phyloP scores from a whole-genome alignment of 208 protist species.

The Phytomonas sp. region DNA sequence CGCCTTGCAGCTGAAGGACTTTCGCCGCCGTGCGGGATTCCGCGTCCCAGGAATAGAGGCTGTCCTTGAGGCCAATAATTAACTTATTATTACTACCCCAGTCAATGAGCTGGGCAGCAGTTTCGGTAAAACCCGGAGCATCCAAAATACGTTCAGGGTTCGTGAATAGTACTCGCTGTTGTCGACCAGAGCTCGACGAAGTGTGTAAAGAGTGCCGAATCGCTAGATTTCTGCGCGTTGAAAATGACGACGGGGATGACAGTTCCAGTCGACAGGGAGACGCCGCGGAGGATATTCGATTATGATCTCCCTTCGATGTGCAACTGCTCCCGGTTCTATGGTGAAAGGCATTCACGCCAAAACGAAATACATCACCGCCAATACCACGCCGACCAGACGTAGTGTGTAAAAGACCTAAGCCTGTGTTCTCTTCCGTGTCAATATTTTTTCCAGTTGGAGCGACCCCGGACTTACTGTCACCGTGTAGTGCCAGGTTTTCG shows the following conservation, averaged over 20 bases:
- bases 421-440: neutral
- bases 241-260: constrained; percentile 11
- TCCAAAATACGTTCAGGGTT: constrained; percentile 74
- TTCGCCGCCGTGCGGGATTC: constrained; percentile 39
- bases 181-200: constrained; percentile 17
- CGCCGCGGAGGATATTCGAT: constrained; percentile 9
- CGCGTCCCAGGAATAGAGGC: constrained; percentile 66
- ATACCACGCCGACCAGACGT: constrained; percentile 12
- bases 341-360: constrained; percentile 12
- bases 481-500: constrained; percentile 42
- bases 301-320: constrained; percentile 10
- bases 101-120: constrained; percentile 60
- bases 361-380: constrained; percentile 35
- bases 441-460: constrained; percentile 4
- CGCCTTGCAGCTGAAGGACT: constrained; percentile 48
- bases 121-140: constrained; percentile 58
- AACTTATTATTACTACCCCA: constrained; percentile 82
- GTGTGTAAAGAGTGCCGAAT: constrained; percentile 9
- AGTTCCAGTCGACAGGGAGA: constrained; percentile 3
- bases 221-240: neutral
- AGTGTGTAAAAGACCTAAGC: neutral
- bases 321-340: too few species aligned
- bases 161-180: constrained; percentile 41
- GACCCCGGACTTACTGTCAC: neutral
- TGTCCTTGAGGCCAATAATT: constrained; percentile 65